Evolutionary conservation across 345 rosid genomes (phyloP), one percentile per base, ranked within the genome.

Genomic region (Arabis hirsuta): DNA sequence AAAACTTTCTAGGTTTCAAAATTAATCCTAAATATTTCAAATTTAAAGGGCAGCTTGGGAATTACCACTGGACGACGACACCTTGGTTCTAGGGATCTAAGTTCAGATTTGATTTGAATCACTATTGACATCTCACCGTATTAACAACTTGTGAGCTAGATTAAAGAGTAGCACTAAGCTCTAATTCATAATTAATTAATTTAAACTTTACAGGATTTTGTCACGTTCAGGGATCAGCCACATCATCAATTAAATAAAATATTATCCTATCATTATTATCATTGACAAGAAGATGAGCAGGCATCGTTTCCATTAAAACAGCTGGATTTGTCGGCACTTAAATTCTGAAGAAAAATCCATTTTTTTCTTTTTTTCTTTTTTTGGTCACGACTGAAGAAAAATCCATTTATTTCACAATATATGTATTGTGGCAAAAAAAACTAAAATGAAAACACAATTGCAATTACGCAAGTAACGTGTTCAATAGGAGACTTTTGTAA

Each of bases 261-360:
- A 73, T 26, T 56, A 41, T 20, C 38, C 16, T 39, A 57, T 57
- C 76, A 73, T 60, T 34, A 45, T 22, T 51, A 16, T 58, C 42
- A 16, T 53, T 53, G 76, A 72, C 55, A 44, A 62, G 63, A 27
- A 64, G 64, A 63, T 45, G 55, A 73, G 71, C 65, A 64, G 58
- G 51, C 64, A 73, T 55, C 34, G 65, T 65, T 56, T 57, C 45
- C 60, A 65, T 56, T 73, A 65, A 65, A 12, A 73, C 77, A 65
- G 77, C 72, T 73, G 77, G 72, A 73, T 57, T 73, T 73, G 77
- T 73, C 72, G 77, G 77, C 77, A 57, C 52, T 57, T 45, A 48
- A 60, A 7, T 14, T 72, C 66, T 41, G 31, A 60, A 59, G 4
- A 34, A 26, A 57, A 36, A 19, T 26, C 60, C 60, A 55, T 5